Base-by-base conservation (phyloP, 495 filamentous ascomycete genomes). In the Trichoderma erinaceum region DNA sequence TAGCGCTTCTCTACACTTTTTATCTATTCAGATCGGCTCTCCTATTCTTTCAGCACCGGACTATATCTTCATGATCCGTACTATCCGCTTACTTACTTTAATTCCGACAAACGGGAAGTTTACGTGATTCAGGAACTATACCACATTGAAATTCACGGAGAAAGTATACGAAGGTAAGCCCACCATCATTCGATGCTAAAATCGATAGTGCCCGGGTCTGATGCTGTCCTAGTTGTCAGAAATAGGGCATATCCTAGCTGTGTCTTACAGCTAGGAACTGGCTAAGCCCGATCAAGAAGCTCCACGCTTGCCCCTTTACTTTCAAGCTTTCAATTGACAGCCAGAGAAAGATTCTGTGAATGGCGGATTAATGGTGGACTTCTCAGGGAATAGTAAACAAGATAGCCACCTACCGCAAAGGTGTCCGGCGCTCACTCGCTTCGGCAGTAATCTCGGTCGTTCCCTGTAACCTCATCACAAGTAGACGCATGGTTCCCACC, bases 391-490 rank as follows among this genome's bases (percentile, higher is more conserved):
- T 16, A 32, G 25, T n/a, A 18, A 48, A 18, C 35, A 38, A 6
- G 50, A 12, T 32, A 61, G 27, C n/a, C 56, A 32, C 56, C 56
- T 32, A 12, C 25, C 56, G 16, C 25, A 32, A 32, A 29, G 3
- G 23, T 25, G 13, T 61, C 56, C 23, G 56, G 23, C 27, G 56
- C 25, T 16, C 12, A n/a, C 56, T 61, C 56, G 25, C 23, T 25
- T 61, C 56, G 56, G 56, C 56, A 61, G 56, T 61, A 61, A 29
- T 61, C 56, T 61, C 56, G 56, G 56, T 32, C 56, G 27, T 61
- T 61, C n/a, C 10, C 27, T 61, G 25, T 32, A 16, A 12, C 1
- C 16, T 61, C 21, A 18, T 18, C 11, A 25, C 56, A 16, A 61
- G 25, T 4, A 52, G 21, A 52, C 21, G 48, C 48, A 52, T 52